Evolutionary conservation across 2,329 filamentous ascomycete species (phyloP), one percentile per base, ranked within the genome.

Genomic region (Penicillium polonicum): DNA sequence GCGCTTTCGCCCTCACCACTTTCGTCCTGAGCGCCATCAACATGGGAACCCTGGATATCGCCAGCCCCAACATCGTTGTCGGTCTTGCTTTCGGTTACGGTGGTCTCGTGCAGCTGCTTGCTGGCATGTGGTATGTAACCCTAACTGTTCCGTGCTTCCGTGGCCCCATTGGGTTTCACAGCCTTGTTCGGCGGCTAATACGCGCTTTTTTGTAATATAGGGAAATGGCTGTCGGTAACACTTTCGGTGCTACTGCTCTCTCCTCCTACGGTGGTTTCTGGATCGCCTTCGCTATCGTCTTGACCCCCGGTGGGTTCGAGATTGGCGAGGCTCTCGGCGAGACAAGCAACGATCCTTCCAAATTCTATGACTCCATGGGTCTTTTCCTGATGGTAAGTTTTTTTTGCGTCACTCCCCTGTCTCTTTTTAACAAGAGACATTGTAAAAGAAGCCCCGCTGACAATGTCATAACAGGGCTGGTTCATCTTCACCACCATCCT

Each of bases 141-240:
- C 12, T 38, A 43, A 19, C 19, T 29, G 19, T 33, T 31, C 12
- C 12, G 10, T 31, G 29, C 29, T 31, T 41, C 41, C 21, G 9
- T n/a, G 5, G 17, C 10, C 17, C 43, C 9, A 19, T 27, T 5
- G 23, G 39, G 39, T 51, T 43, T 51, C 36, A 10, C 15, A 17
- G 41, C 21, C 19, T 19, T 25, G 21, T 19, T 36, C 19, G 10
- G 45, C 31, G 15, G 48, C 17, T 17, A 53, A 52, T 8, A 21
- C 23, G 15, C 31, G 42, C 5, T 51, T 21, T 33, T 44, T 35
- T 29, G 7, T 23, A n/a, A 48, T 48, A 27, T 61, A 91, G 88
- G 89, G 90, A 93, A 79, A 90, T 93, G 85, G 89, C 89, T 36
- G 82, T 90, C n/a, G 90, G 89, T 57, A 93, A 93, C 81, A 93